Percentiles rank a stretch among this genome's conserved stretches.
Evolutionary conservation across 108 stramenopile genomes (phyloP).

Genomic region (Nannochloropsis granulata): DNA sequence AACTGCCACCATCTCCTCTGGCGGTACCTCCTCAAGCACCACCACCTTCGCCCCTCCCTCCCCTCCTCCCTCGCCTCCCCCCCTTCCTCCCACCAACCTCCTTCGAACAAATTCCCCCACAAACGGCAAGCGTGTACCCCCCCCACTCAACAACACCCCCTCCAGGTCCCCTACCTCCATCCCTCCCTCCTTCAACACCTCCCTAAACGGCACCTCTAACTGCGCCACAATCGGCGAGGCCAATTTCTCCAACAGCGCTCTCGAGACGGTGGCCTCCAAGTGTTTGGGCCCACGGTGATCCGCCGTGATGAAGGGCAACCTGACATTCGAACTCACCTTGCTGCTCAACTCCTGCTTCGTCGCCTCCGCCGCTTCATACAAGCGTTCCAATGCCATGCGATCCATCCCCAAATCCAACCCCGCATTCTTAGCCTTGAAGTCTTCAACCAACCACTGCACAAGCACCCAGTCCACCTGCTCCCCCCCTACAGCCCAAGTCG

Average conservation of each 20-base stretch:
- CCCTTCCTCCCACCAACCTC: background rate
- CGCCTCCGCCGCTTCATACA: slow-evolving; percentile 12
- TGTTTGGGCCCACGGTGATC: background rate
- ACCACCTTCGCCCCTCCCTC: background rate
- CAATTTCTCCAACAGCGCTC: background rate
- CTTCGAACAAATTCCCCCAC: background rate
- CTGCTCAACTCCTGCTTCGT: background rate
- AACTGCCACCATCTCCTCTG: background rate
- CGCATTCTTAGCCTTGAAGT: background rate
- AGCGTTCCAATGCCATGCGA: background rate
- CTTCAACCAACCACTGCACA: background rate
- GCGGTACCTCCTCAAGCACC: background rate
- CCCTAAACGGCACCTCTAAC: background rate
- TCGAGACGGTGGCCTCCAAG: background rate
- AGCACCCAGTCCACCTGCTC: background rate
- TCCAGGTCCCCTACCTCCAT: background rate
- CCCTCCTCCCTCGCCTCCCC: background rate
- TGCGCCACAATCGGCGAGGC: background rate
- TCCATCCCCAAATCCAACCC: background rate
- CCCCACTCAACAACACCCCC: background rate
- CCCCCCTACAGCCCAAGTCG: background rate
- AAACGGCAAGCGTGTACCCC: background rate
- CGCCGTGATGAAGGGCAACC: slow-evolving; percentile 9
- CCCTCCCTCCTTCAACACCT: background rate
- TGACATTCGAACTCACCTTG: background rate